Evolutionary conservation across 2,329 filamentous ascomycete genomes (phyloP), one percentile per base, ranked within the genome.

Genomic region (Dactylellina leptospora): DNA sequence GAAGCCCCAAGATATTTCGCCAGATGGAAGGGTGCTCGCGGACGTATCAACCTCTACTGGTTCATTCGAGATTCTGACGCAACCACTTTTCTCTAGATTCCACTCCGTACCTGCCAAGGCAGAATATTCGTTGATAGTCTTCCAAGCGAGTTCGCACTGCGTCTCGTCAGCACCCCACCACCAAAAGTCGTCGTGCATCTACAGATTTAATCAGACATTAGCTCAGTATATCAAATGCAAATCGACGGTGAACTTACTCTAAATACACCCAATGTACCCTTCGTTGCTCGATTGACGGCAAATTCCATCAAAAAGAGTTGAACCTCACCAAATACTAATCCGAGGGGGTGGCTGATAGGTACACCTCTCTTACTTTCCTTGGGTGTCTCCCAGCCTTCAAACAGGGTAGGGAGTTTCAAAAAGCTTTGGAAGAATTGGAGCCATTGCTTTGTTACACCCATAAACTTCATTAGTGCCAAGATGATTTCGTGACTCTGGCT

Each of bases 221-320:
- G 10, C 5, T 8, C 80, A 9, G 87, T 84, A 77, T 86, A 87
- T 11, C 89, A 78, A 16, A 10, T 48, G 13, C 23, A 3, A 42
- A 5, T 18, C 5, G 22, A 30, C 9, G 55, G 13, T 1, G 13
- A 8, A 30, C 59, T 40, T 25, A 72, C 61, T 44, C 69, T 56
- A 27, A 73, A 73, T 5, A 73, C 11, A 8, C 51, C 25, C 5
- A 82, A 80, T 1, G 80, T 79, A 0, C 86, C 86, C 4, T 78
- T 75, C 0, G 87, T 86, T 1, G 80, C 79, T 68, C 85, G 83
- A 63, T 88, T 89, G 61, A 90, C 83, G 0, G 86, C 82, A 75
- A 86, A 87, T 76, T 90, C 88, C 74, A 90, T 83, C 69, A 85
- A 87, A 75, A 90, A 90, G 0, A 90, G 79, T 0, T 87, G 79